phyloP scores from a whole-genome alignment of 495 filamentous ascomycete species.

The Recurvomyces mirabilis region DNA sequence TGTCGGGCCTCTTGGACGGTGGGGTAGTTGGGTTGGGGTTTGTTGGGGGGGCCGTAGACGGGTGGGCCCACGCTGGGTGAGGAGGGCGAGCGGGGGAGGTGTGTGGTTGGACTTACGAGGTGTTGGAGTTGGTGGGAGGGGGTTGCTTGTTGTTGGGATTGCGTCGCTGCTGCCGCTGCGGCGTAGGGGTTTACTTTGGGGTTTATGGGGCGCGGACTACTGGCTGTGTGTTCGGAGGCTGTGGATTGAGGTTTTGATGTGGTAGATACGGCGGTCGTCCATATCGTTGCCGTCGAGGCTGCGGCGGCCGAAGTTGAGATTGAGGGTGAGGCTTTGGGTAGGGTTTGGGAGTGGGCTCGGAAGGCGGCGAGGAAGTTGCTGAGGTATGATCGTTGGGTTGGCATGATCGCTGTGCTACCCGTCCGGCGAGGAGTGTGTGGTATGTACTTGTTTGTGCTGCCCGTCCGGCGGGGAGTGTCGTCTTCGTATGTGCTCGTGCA shows the following conservation, averaged over 20 bases:
- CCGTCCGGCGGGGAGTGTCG: too few relatives aligned
- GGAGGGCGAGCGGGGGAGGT: slow-evolving; percentile 26
- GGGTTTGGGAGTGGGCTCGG: slow-evolving; percentile 39
- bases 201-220: slow-evolving; percentile 16
- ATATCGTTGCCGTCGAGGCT: slow-evolving; percentile 28
- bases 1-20: slow-evolving; percentile 32
- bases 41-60: slow-evolving; percentile 16
- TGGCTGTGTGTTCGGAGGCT: slow-evolving; percentile 5
- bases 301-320: slow-evolving; percentile 31
- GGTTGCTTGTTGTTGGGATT: slow-evolving; percentile 5
- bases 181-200: slow-evolving; percentile 9
- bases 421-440: too few relatives aligned
- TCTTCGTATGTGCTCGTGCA: too few relatives aligned
- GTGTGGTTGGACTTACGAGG: slow-evolving; percentile 22
- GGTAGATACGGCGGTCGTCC: slow-evolving; percentile 17
- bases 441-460: too few relatives aligned
- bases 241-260: slow-evolving; percentile 9
- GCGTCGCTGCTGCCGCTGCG: slow-evolving; percentile 11
- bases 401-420: slow-evolving; percentile 35
- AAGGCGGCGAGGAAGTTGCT: slow-evolving; percentile 80
- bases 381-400: slow-evolving; percentile 74
- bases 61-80: slow-evolving; percentile 17
- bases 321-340: slow-evolving; percentile 34
- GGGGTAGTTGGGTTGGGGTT: slow-evolving; percentile 21
- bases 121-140: slow-evolving; percentile 17